These are phyloP conservation scores for Diaporthe velutina DNA, from an alignment of 2,329 filamentous ascomycete species.

Conservation along the genomic window DNA sequence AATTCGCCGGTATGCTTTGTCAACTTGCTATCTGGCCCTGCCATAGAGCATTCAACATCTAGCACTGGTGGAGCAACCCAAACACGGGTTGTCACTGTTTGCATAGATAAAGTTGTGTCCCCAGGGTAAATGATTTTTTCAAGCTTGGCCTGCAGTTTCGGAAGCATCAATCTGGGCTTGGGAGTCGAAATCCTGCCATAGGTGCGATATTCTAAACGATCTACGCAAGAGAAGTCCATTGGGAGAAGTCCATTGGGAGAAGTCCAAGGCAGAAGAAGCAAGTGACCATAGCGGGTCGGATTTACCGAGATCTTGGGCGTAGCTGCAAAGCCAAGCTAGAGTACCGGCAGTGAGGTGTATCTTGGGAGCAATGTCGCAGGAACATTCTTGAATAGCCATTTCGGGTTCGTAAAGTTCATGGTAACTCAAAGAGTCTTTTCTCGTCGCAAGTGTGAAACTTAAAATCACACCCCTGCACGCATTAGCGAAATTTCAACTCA, in stretches of 20 bases:
- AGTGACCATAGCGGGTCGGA: too few relatives aligned
- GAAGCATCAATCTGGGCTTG: too few relatives aligned
- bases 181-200: too few relatives aligned
- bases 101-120: background rate
- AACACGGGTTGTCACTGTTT: background rate
- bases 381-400: background rate
- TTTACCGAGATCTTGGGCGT: too few relatives aligned
- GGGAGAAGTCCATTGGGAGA: too few relatives aligned
- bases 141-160: too few relatives aligned
- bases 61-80: background rate
- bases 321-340: too few relatives aligned
- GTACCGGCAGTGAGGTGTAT: background rate
- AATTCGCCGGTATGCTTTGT: background rate
- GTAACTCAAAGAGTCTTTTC: background rate
- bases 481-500: too few relatives aligned
- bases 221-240: too few relatives aligned
- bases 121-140: too few relatives aligned
- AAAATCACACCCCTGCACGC: background rate
- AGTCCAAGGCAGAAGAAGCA: too few relatives aligned
- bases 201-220: too few relatives aligned
- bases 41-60: background rate
- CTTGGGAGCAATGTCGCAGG: background rate
- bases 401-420: background rate
- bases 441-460: background rate
- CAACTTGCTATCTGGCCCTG: background rate